phyloP scores from a whole-genome alignment of 164 flowering plant genomes.

The Hamamelis virginiana region DNA sequence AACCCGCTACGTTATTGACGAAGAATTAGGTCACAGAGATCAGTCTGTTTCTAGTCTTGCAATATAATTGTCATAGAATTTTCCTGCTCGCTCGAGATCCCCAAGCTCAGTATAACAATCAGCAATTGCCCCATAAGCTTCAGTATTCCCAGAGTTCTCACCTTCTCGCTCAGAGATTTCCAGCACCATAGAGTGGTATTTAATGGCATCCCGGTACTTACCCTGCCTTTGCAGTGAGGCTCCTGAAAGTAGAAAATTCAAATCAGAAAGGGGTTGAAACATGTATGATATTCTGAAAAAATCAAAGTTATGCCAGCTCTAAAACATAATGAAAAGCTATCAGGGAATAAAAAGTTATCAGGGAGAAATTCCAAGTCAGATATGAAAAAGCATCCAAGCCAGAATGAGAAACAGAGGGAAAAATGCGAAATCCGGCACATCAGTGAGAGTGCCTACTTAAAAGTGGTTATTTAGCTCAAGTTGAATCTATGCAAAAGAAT shows the following conservation, averaged over 20 bases:
- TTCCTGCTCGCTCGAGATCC: conserved; percentile 81
- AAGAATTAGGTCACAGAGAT: not conserved
- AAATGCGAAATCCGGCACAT: not conserved
- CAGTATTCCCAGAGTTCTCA: conserved; percentile 85
- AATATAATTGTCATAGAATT: conserved; percentile 78
- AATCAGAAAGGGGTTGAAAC: conserved; percentile 1
- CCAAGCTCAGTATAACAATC: conserved; percentile 98
- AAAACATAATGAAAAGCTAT: not conserved
- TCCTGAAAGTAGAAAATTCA: conserved; percentile 40
- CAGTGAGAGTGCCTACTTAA: not conserved
- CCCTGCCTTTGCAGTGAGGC: conserved; percentile 91
- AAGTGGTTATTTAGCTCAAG: not conserved
- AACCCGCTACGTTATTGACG: not conserved
- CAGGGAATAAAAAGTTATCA: not conserved
- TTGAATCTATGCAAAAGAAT: not conserved
- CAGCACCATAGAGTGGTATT: conserved; percentile 82
- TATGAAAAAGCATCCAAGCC: not conserved
- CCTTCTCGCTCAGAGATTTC: conserved; percentile 63
- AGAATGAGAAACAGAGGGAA: not conserved
- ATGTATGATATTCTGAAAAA: not conserved
- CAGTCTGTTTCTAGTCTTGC: conserved; percentile 71
- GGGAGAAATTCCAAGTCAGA: not conserved
- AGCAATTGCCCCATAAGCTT: conserved; percentile 95
- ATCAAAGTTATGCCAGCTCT: not conserved
- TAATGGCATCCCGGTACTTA: conserved; percentile 79